Evolutionary conservation across 768 basidiomycete species (phyloP).

Genomic region (Boletellus emodensis): DNA sequence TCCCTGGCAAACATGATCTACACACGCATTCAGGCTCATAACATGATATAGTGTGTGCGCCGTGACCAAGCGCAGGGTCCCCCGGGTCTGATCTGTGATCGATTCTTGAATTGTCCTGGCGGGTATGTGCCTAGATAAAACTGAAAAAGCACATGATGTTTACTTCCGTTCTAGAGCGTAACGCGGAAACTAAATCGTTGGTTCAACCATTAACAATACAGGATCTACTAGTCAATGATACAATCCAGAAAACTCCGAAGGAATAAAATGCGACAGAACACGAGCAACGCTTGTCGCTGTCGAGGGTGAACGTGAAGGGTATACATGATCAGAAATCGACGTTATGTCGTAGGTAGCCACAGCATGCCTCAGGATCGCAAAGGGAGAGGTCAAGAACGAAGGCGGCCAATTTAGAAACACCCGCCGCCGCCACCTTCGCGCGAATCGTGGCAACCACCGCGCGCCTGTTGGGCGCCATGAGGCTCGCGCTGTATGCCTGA

Average conservation of each 20-base stretch:
- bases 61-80: too few species aligned
- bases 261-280: background rate
- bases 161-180: background rate
- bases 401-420: constrained; percentile 10
- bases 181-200: background rate
- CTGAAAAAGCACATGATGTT: too few species aligned
- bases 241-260: constrained; percentile 7
- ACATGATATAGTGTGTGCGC: too few species aligned
- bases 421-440: accelerated
- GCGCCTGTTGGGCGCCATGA: background rate
- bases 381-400: background rate
- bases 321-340: background rate
- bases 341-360: constrained; percentile 1
- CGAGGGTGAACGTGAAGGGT: constrained; percentile 5
- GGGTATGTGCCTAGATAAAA: too few species aligned
- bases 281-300: constrained; percentile 1
- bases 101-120: too few species aligned
- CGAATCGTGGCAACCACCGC: constrained; percentile 8
- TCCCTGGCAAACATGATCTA: too few species aligned
- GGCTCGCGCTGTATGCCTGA: constrained; percentile 9
- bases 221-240: constrained; percentile 20
- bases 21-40: too few species aligned
- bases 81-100: too few species aligned
- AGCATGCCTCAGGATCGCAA: too few species aligned
- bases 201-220: constrained; percentile 21